phyloP scores from a whole-genome alignment of 495 filamentous ascomycete species.

The Hyphodiscus hymeniophilus region DNA sequence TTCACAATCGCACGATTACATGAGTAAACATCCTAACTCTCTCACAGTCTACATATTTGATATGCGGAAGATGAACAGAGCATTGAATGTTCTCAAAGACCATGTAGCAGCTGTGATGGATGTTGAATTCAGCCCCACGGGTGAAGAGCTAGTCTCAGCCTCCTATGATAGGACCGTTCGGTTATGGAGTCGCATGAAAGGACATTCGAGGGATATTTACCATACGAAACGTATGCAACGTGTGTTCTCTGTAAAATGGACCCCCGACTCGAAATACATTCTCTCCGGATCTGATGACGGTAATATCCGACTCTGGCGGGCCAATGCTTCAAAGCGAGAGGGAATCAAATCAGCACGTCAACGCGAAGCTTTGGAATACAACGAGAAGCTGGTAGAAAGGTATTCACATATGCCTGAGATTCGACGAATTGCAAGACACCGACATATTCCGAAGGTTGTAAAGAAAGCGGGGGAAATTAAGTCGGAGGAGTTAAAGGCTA shows the following conservation, averaged over 20 bases:
- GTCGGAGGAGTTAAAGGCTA: constrained; percentile 72
- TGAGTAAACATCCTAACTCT: too few relatives aligned
- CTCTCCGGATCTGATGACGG: constrained; percentile 85
- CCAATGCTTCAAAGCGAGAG: constrained; percentile 75
- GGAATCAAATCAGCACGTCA: constrained; percentile 80
- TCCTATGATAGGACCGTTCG: constrained; percentile 79
- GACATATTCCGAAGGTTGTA: constrained; percentile 85
- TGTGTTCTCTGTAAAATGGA: constrained; percentile 81
- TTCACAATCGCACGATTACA: too few relatives aligned
- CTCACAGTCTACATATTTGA: constrained; percentile 67
- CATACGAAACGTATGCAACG: constrained; percentile 97
- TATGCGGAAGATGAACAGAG: constrained; percentile 75
- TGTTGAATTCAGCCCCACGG: constrained; percentile 89
- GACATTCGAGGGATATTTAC: constrained; percentile 88
- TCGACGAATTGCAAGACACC: constrained; percentile 76
- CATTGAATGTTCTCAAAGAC: constrained; percentile 87
- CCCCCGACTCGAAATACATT: constrained; percentile 81
- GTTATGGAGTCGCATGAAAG: constrained; percentile 70
- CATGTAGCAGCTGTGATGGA: constrained; percentile 97
- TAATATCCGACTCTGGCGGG: constrained; percentile 86
- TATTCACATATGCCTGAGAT: constrained; percentile 97
- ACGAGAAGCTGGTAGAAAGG: constrained; percentile 71
- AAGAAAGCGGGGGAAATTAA: constrained; percentile 99
- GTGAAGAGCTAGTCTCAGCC: constrained; percentile 85
- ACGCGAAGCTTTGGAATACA: constrained; percentile 84